Conservation (phyloP, 2,329 filamentous ascomycete genomes). For the Thermothelomyces thermophilus region DNA sequence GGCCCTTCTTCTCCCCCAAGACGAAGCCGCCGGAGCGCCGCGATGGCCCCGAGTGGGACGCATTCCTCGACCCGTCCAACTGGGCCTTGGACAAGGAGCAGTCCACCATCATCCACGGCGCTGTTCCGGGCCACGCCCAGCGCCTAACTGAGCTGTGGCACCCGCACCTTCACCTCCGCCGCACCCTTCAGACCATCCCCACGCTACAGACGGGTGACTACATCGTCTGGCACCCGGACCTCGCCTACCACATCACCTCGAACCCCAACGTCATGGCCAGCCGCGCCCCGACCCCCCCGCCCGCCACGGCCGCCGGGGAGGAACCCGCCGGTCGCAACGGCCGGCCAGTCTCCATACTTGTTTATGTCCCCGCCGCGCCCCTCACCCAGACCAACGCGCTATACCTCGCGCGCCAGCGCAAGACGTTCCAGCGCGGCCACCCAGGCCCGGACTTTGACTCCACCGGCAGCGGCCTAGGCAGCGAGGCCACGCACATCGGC, state of each 20-base stretch:
- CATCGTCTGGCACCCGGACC: conserved; percentile 53
- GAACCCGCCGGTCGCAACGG: neutral
- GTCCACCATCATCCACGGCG: conserved; percentile 51
- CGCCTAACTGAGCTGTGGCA: conserved; percentile 53
- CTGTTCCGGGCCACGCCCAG: conserved; percentile 52
- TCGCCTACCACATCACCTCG: conserved; percentile 47
- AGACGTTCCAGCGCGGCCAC: conserved; percentile 49
- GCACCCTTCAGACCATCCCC: conserved; percentile 49
- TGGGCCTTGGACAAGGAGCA: conserved; percentile 42
- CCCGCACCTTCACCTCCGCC: conserved; percentile 47
- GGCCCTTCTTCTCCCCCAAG: conserved; percentile 47
- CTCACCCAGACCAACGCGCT: conserved; percentile 52
- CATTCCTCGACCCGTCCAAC: conserved; percentile 43
- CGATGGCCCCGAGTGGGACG: conserved; percentile 41
- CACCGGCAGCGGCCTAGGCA: conserved; percentile 43
- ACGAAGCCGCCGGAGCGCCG: conserved; percentile 36
- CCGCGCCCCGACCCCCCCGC: conserved; percentile 30
- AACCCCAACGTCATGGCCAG: conserved; percentile 37
- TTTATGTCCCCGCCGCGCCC: conserved; percentile 50
- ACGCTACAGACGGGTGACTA: conserved; percentile 51
- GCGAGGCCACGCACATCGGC: conserved; percentile 44
- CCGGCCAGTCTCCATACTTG: conserved; percentile 41
- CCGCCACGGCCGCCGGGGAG: conserved; percentile 18
- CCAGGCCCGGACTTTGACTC: conserved; percentile 47
- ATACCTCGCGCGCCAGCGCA: conserved; percentile 51